Conservation (phyloP, 2,329 filamentous ascomycete genomes). For the Fusarium odoratissimum region DNA sequence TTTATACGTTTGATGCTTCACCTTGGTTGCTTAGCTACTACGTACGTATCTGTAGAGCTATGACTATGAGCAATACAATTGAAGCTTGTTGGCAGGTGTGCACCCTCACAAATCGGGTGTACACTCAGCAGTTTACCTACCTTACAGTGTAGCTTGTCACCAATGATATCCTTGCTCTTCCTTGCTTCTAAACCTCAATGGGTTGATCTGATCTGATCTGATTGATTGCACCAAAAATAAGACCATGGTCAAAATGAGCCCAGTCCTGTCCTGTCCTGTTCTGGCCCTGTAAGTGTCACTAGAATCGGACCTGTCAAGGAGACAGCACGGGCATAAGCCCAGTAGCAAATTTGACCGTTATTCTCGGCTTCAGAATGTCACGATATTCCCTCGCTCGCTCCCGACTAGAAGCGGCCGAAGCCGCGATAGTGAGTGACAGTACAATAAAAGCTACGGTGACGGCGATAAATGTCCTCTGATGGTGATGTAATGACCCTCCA, state of each 20-base stretch:
- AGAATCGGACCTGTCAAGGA: conserved; percentile 35
- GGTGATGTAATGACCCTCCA: conserved; percentile 43
- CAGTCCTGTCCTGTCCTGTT: conserved; percentile 1
- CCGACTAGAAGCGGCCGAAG: conserved; percentile 20
- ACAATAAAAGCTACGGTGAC: conserved; percentile 1
- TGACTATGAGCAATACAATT: background rate
- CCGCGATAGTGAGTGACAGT: conserved; percentile 7
- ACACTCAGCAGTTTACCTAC: background rate
- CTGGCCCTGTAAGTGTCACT: background rate
- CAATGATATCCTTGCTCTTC: conserved; percentile 12
- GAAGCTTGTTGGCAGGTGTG: conserved; percentile 8
- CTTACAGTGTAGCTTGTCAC: background rate
- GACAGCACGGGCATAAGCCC: conserved; percentile 32
- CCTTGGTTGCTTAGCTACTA: background rate
- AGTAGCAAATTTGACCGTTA: conserved; percentile 15
- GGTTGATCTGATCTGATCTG: conserved; percentile 38
- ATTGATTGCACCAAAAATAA: conserved; percentile 37
- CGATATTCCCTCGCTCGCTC: conserved; percentile 34
- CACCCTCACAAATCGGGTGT: conserved; percentile 19
- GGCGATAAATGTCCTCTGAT: conserved; percentile 17
- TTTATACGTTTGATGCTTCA: conserved; percentile 40
- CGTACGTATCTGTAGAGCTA: background rate
- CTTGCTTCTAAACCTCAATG: conserved; percentile 21
- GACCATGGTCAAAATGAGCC: conserved; percentile 24
- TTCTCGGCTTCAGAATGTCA: conserved; percentile 9